Conservation (phyloP, 192 early-diverging fungal genomes). For the Diversispora eburnea region DNA sequence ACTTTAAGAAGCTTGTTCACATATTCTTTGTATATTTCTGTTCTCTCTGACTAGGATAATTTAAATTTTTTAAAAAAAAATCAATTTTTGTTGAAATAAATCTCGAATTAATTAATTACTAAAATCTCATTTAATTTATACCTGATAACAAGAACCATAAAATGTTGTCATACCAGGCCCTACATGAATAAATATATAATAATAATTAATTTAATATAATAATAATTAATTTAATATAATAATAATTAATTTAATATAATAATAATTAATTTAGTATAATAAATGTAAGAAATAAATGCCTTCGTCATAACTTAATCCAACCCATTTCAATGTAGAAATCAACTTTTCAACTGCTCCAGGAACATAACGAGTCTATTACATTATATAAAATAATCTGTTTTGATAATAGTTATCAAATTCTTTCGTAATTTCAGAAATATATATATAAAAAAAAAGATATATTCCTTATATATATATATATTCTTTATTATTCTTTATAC, state of each 20-base stretch:
- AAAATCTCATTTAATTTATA: constrained; percentile 19
- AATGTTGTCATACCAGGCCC: constrained; percentile 57
- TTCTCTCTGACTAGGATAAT: constrained; percentile 63
- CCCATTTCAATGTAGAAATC: constrained; percentile 64
- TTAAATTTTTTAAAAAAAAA: background rate
- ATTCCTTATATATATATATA: background rate
- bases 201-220: no score
- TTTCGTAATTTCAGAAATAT: background rate
- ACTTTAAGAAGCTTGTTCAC: constrained; percentile 64
- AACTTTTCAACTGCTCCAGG: constrained; percentile 69
- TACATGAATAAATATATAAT: constrained; percentile 15
- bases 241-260: no score
- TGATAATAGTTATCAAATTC: background rate
- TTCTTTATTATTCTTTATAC: no score
- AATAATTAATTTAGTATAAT: background rate
- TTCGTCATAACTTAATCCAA: constrained; percentile 75
- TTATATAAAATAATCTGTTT: background rate
- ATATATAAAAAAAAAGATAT: background rate
- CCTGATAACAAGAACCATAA: constrained; percentile 67
- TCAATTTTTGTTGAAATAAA: background rate
- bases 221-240: no score
- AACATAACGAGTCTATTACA: constrained; percentile 60
- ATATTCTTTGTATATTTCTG: constrained; percentile 64
- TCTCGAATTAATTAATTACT: background rate
- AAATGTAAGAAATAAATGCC: constrained; percentile 32